Conservation (phyloP, 176 grass and related monocot species). For the Carex kokanica region DNA sequence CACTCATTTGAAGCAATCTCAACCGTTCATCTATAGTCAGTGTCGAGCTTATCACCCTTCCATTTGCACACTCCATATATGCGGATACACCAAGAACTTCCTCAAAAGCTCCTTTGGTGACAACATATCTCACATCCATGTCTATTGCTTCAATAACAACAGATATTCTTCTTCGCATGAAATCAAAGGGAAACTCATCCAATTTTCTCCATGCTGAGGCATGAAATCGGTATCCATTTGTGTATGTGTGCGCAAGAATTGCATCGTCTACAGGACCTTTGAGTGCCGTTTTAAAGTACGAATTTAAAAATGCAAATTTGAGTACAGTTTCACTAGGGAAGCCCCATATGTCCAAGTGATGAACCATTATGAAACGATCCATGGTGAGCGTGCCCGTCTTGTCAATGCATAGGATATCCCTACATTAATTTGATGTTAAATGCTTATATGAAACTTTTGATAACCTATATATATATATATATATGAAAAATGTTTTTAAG, state of each 20-base stretch:
- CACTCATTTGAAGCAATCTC: constrained; percentile 30
- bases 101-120: constrained; percentile 43
- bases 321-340: constrained; percentile 5
- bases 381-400: constrained; percentile 46
- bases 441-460: neutral
- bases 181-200: constrained; percentile 44
- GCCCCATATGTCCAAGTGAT: constrained; percentile 44
- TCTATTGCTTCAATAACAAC: constrained; percentile 35
- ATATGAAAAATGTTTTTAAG: too few species aligned
- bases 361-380: constrained; percentile 33
- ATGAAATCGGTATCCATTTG: constrained; percentile 39
- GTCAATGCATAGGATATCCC: constrained; percentile 50
- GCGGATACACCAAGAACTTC: constrained; percentile 30
- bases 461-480: neutral
- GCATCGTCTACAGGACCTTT: constrained; percentile 43
- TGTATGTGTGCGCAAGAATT: constrained; percentile 44
- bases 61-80: constrained; percentile 24
- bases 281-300: neutral
- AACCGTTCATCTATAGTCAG: constrained; percentile 30
- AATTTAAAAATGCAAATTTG: constrained; percentile 11
- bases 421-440: neutral
- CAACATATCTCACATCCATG: constrained; percentile 21
- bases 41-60: neutral
- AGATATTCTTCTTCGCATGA: constrained; percentile 38
- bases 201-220: constrained; percentile 38